Evolutionary conservation across 2,329 filamentous ascomycete species (phyloP).

Genomic region (Uncinocarpus reesii): DNA sequence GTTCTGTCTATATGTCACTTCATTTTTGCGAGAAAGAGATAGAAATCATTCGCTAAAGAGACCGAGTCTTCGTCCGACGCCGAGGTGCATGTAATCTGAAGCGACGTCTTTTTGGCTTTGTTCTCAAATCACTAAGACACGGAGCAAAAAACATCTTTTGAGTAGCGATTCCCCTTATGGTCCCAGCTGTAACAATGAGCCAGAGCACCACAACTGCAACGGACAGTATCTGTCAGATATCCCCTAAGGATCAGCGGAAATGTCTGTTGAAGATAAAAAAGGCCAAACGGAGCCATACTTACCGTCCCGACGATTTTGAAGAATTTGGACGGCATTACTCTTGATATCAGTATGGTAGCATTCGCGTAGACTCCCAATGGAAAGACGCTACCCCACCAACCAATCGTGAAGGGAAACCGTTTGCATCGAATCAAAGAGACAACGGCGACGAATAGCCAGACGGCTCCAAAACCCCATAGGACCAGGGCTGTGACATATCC

Average conservation of each 20-base stretch:
- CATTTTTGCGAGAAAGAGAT: too few species aligned
- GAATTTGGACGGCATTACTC: conserved; percentile 46
- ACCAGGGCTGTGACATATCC: conserved; percentile 31
- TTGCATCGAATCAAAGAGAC: conserved; percentile 27
- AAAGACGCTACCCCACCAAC: conserved; percentile 54
- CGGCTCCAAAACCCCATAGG: conserved; percentile 33
- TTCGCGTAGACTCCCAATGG: conserved; percentile 49
- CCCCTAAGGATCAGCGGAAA: neutral
- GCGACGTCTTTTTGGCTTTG: neutral
- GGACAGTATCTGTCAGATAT: conserved; percentile 36
- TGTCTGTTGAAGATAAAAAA: neutral
- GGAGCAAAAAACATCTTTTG: conserved; percentile 47
- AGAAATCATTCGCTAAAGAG: neutral
- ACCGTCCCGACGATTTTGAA: conserved; percentile 48
- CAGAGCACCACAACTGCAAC: conserved; percentile 45
- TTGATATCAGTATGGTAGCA: conserved; percentile 35
- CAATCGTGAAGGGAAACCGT: conserved; percentile 51
- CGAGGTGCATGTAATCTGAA: neutral
- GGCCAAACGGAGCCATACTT: conserved; percentile 15
- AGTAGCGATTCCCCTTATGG: conserved; percentile 39
- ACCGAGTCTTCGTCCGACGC: neutral
- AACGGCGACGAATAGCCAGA: conserved; percentile 34
- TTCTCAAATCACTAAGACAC: conserved; percentile 32
- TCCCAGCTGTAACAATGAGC: conserved; percentile 45
- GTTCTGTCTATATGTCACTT: too few species aligned